Base-by-base conservation (phyloP, 129 eudicot species). In the Tanacetum coccineum region DNA sequence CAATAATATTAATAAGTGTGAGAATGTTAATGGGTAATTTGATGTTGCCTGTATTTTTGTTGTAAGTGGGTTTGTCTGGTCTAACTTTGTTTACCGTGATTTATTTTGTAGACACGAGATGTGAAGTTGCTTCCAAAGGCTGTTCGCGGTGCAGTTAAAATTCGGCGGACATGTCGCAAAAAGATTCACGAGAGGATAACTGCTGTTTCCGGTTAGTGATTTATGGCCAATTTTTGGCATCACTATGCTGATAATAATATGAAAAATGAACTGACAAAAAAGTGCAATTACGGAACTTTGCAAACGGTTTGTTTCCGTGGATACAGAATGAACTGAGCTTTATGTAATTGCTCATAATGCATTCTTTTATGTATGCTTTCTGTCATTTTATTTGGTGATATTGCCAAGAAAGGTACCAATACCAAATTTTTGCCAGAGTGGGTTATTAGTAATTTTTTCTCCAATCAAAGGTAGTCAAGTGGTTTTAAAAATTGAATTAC, bases 161-260 rank as follows among this genome's bases (percentile, higher is more conserved):
- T 79, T 75, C 91, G 87, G 53, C 84, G 95, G 11, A 89, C 82
- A 46, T 86, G 95, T 81, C 89, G 99, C 74, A 94, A 84, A 66
- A 94, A 89, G 87, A 89, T 94, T 59, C 81, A 89, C 2, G 99
- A 94, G 70, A 81, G 99, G 80, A 87, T 94, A 42, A 76, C 78
- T 22, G 95, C 97, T 60, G 76, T 94, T 76, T 79, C 74, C 30
- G 95, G 99, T 84, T 32, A 79, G 85, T 74, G 53, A 12, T 28
- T 11, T 1, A 25, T 28, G 40, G 49, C 47, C 18, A 32, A 6
- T 10, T 3, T 22, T 42, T 66, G 19, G 12, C 32, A 18, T 11
- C 54, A 14, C 40, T 40, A 18, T 21, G 53, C 26, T 14, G 19
- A 44, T 5, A 6, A 11, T 14, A 53, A 28, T 56, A 62, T 52